Conservation (phyloP, 257 asterid species). For the Solanum pennellii region DNA sequence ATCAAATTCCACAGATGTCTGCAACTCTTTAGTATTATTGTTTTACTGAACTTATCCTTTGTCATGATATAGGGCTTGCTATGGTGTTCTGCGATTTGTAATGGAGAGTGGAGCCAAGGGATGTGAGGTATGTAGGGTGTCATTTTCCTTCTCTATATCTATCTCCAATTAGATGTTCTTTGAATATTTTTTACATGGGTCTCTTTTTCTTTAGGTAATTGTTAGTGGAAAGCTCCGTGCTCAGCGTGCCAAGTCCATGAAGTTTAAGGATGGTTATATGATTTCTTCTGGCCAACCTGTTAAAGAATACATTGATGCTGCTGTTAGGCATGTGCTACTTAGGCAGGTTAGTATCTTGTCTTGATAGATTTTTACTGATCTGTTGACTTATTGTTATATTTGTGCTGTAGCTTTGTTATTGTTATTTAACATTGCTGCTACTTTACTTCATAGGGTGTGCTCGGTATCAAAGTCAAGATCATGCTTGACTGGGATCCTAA, state of each 20-base stretch:
- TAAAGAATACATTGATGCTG: slow-evolving; percentile 50
- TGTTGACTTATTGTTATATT: background rate
- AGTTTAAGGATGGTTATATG: slow-evolving; percentile 64
- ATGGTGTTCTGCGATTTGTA: slow-evolving; percentile 46
- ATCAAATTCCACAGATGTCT: background rate
- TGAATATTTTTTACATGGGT: background rate
- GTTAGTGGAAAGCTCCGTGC: slow-evolving; percentile 63
- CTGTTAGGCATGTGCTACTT: slow-evolving; percentile 52
- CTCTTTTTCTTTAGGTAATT: slow-evolving; percentile 31
- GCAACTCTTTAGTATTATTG: background rate
- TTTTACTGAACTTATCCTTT: background rate
- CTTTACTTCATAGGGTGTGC: background rate
- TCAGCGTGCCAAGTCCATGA: slow-evolving; percentile 52
- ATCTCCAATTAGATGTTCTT: background rate
- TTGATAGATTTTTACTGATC: background rate
- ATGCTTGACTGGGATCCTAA: slow-evolving; percentile 3
- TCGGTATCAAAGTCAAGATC: slow-evolving; percentile 1
- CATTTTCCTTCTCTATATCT: background rate
- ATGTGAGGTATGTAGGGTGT: slow-evolving; percentile 27
- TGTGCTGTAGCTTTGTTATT: background rate
- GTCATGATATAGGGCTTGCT: slow-evolving; percentile 36
- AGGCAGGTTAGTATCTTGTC: slow-evolving; percentile 18
- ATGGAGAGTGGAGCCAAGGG: slow-evolving; percentile 64
- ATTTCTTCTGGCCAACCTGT: slow-evolving; percentile 65
- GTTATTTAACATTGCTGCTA: background rate